Conservation (phyloP, 768 basidiomycete species). For the Tricholoma bakamatsutake region DNA sequence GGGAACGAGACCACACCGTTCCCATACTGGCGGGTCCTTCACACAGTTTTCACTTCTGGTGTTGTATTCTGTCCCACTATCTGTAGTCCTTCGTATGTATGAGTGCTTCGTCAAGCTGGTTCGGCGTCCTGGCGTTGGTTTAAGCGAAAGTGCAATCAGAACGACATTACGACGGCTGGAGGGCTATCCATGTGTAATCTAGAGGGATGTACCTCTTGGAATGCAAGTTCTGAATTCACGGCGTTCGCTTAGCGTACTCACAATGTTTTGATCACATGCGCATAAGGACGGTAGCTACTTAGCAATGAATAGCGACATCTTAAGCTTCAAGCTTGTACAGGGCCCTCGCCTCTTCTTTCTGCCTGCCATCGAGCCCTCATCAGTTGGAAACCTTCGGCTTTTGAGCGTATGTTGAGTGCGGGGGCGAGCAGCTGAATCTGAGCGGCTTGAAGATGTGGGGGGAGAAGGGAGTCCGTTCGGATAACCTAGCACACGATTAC, state of each 20-base stretch:
- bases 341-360: constrained; percentile 37
- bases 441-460: constrained; percentile 58
- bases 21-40: too few relatives aligned
- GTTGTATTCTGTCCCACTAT: too few relatives aligned
- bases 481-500: constrained; percentile 58
- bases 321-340: constrained; percentile 10
- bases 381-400: constrained; percentile 60
- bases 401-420: constrained; percentile 47
- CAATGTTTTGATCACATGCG: neutral
- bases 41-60: too few relatives aligned
- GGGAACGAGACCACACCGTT: too few relatives aligned
- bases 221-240: neutral
- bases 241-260: neutral
- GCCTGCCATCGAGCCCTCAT: constrained; percentile 75
- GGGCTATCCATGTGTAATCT: neutral
- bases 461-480: constrained; percentile 65
- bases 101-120: too few relatives aligned
- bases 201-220: neutral
- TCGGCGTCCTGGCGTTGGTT: too few relatives aligned
- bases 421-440: constrained; percentile 53
- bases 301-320: neutral
- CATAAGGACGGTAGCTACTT: neutral
- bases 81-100: too few relatives aligned
- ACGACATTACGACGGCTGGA: too few relatives aligned
- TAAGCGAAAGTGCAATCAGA: too few relatives aligned